Evolutionary conservation across 1,139 yeast genomes (phyloP).

Genomic region (Taiozyma onychis): DNA sequence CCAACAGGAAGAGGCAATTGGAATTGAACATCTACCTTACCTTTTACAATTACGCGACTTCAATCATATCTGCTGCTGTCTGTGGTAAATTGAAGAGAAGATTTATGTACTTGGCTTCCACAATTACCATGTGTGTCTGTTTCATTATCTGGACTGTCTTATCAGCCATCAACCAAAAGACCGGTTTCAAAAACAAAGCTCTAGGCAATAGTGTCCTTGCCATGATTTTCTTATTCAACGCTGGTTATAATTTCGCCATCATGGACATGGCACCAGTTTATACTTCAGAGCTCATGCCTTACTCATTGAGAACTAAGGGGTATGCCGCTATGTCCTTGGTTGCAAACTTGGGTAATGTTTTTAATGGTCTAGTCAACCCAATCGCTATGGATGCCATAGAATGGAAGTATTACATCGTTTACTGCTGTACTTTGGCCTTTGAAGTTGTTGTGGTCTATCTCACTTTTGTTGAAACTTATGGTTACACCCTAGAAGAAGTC

Average conservation of each 20-base stretch:
- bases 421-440: slow-evolving; percentile 32
- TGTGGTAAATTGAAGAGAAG: slow-evolving; percentile 30
- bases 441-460: slow-evolving; percentile 34
- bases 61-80: background rate
- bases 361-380: slow-evolving; percentile 47
- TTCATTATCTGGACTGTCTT: slow-evolving; percentile 29
- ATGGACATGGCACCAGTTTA: slow-evolving; percentile 27
- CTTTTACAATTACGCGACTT: slow-evolving; percentile 10
- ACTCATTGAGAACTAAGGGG: slow-evolving; percentile 30
- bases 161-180: slow-evolving; percentile 25
- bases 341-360: slow-evolving; percentile 26
- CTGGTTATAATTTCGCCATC: slow-evolving; percentile 27
- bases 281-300: slow-evolving; percentile 33
- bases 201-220: slow-evolving; percentile 28
- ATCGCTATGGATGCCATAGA: slow-evolving; percentile 50
- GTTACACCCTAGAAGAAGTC: slow-evolving; percentile 46
- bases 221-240: slow-evolving; percentile 29
- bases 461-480: slow-evolving; percentile 43
- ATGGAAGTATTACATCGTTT: slow-evolving; percentile 56
- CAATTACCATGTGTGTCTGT: slow-evolving; percentile 25
- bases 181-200: slow-evolving; percentile 21
- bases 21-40: slow-evolving; percentile 18
- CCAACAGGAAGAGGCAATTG: slow-evolving; percentile 34
- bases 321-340: slow-evolving; percentile 24
- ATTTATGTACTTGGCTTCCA: slow-evolving; percentile 18